phyloP scores from a whole-genome alignment of 441 rosid genomes.

The Brassica balearica region DNA sequence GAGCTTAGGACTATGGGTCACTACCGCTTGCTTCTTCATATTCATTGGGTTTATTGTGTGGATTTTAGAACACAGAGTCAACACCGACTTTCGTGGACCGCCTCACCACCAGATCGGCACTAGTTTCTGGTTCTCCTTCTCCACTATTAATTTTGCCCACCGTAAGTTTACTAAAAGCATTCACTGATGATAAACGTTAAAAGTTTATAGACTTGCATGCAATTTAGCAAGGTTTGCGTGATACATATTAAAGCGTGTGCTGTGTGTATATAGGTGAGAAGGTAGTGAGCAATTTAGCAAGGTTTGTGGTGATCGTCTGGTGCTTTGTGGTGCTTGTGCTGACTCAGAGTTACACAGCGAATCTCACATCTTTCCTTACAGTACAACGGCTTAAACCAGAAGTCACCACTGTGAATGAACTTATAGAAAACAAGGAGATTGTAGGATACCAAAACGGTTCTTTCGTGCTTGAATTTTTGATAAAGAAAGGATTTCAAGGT shows the following conservation, averaged over 20 bases:
- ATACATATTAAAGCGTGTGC: neutral
- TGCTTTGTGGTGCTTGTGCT: conserved; percentile 54
- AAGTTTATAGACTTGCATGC: neutral
- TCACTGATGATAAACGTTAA: neutral
- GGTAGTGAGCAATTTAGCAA: conserved; percentile 47
- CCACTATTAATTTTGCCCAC: conserved; percentile 50
- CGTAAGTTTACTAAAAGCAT: conserved; percentile 41
- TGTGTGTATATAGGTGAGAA: conserved; percentile 24
- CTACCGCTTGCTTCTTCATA: conserved; percentile 40
- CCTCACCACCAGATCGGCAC: conserved; percentile 29
- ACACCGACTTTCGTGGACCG: conserved; percentile 49
- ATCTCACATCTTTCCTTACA: conserved; percentile 56
- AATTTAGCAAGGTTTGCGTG: neutral
- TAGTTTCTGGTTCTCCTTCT: conserved; percentile 54
- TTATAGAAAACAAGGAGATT: conserved; percentile 34
- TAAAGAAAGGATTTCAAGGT: conserved; percentile 11
- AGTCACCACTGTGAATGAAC: conserved; percentile 27
- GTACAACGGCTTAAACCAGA: conserved; percentile 49
- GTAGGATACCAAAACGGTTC: conserved; percentile 53
- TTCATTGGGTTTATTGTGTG: conserved; percentile 50
- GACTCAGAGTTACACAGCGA: conserved; percentile 67
- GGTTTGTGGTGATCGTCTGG: conserved; percentile 46
- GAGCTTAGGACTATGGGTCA: conserved; percentile 55
- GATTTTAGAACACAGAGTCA: conserved; percentile 53
- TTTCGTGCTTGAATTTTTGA: conserved; percentile 45